Evolutionary conservation across 2,329 filamentous ascomycete species (phyloP).

Genomic region (Pseudogymnoascus sp.): DNA sequence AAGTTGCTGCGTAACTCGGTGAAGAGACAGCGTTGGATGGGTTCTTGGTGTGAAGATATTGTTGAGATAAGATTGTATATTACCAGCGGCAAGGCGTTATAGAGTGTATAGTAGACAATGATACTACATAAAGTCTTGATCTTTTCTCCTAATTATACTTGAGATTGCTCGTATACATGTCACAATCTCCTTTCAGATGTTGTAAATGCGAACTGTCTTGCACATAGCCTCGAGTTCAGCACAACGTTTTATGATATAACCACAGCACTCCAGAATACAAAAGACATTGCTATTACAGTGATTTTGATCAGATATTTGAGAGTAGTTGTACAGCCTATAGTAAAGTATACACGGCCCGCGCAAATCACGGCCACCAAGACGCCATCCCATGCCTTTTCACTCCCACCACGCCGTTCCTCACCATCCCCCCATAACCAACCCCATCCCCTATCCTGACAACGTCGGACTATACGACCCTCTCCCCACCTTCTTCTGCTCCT

Average conservation of each 20-base stretch:
- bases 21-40: not conserved
- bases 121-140: slow-evolving; percentile 6
- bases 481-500: slow-evolving; percentile 33
- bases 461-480: slow-evolving; percentile 27
- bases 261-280: not conserved
- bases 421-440: not conserved
- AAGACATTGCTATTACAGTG: not conserved
- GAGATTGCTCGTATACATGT: not conserved
- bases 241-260: not conserved
- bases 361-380: slow-evolving; percentile 6
- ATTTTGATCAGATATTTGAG: not conserved
- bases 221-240: not conserved
- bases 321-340: slow-evolving; percentile 5
- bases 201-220: not conserved
- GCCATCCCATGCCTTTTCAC: slow-evolving; percentile 13
- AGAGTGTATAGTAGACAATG: slow-evolving; percentile 9
- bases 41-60: slow-evolving; percentile 9
- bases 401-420: not conserved
- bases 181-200: not conserved
- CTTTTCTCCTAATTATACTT: not conserved
- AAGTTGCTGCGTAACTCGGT: slow-evolving; percentile 27
- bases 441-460: not conserved
- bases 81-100: slow-evolving; percentile 9
- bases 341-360: slow-evolving; percentile 1
- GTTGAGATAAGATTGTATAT: slow-evolving; percentile 4